These are phyloP conservation scores for Ustilago nuda DNA, from an alignment of 1,284 basidiomycete species.

Conservation along the genomic window DNA sequence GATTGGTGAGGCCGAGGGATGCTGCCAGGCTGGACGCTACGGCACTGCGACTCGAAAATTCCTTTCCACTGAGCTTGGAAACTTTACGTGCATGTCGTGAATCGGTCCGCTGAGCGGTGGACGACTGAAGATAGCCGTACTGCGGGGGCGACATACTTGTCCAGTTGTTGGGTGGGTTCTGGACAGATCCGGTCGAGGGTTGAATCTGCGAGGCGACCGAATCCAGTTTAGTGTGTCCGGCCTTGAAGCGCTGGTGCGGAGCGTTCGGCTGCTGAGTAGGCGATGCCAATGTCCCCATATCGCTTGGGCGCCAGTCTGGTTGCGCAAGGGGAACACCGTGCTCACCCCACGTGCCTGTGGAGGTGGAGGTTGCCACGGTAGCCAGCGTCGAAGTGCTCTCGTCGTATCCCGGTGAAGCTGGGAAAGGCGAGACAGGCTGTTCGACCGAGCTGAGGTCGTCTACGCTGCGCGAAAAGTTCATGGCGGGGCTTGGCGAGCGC, in stretches of 20 bases:
- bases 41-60: conserved; percentile 22
- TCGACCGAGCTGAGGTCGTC: conserved; percentile 55
- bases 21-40: conserved; percentile 34
- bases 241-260: conserved; percentile 30
- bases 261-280: conserved; percentile 26
- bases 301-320: conserved; percentile 54
- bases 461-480: conserved; percentile 61
- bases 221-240: conserved; percentile 31
- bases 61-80: conserved; percentile 50
- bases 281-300: conserved; percentile 52
- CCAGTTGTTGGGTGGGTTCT: conserved; percentile 34
- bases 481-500: conserved; percentile 53
- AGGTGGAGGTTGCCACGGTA: conserved; percentile 21
- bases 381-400: conserved; percentile 34
- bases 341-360: conserved; percentile 53
- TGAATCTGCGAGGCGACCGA: conserved; percentile 29
- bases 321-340: conserved; percentile 44
- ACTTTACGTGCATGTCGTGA: conserved; percentile 45
- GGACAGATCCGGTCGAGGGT: conserved; percentile 30
- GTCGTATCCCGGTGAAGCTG: conserved; percentile 33
- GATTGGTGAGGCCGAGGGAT: conserved; percentile 34
- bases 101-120: conserved; percentile 14
- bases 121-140: conserved; percentile 20
- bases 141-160: conserved; percentile 44
- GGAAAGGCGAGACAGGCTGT: conserved; percentile 25